A percentile compares a stretch with the other conserved stretches of the same genome.
Evolutionary conservation across 2,329 filamentous ascomycete species (phyloP).

Genomic region (Zalaria obscura): DNA sequence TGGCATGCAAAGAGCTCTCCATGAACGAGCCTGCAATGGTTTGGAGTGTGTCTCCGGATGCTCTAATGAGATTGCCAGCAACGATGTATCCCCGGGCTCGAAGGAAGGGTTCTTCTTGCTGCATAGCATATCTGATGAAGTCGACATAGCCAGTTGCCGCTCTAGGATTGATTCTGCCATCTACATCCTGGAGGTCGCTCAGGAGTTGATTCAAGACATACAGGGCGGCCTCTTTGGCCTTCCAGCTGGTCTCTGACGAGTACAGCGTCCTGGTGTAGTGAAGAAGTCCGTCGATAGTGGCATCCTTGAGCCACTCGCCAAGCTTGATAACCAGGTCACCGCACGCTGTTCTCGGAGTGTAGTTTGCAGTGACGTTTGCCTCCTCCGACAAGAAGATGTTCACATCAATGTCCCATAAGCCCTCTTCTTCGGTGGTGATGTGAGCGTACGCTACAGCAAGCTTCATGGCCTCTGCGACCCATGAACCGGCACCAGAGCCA

Average conservation of each 20-base stretch:
- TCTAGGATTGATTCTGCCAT: slow-evolving; percentile 54
- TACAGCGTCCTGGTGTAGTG: slow-evolving; percentile 65
- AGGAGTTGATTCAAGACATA: slow-evolving; percentile 76
- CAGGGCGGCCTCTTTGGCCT: slow-evolving; percentile 64
- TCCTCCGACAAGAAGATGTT: slow-evolving; percentile 93
- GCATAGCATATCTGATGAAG: slow-evolving; percentile 65
- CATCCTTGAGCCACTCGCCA: slow-evolving; percentile 71
- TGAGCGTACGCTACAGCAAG: slow-evolving; percentile 74
- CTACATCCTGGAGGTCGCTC: slow-evolving; percentile 67
- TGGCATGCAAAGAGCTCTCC: slow-evolving; percentile 59
- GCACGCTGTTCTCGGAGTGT: slow-evolving; percentile 84
- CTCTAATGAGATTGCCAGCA: slow-evolving; percentile 63
- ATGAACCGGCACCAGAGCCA: slow-evolving; percentile 51
- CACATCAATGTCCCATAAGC: slow-evolving; percentile 90
- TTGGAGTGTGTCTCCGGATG: slow-evolving; percentile 42
- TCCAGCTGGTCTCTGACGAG: slow-evolving; percentile 40
- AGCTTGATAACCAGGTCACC: slow-evolving; percentile 87
- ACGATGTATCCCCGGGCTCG: slow-evolving; percentile 78
- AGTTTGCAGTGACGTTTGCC: slow-evolving; percentile 87
- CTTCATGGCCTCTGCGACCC: slow-evolving; percentile 80
- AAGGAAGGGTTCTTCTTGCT: slow-evolving; percentile 58
- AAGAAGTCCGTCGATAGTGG: slow-evolving; percentile 65
- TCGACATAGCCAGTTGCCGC: slow-evolving; percentile 63
- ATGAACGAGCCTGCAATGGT: slow-evolving; percentile 48
- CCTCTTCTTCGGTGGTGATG: slow-evolving; percentile 85